Conservation (phyloP, 2,329 filamentous ascomycete genomes). For the Pleoardoris graminearum region DNA sequence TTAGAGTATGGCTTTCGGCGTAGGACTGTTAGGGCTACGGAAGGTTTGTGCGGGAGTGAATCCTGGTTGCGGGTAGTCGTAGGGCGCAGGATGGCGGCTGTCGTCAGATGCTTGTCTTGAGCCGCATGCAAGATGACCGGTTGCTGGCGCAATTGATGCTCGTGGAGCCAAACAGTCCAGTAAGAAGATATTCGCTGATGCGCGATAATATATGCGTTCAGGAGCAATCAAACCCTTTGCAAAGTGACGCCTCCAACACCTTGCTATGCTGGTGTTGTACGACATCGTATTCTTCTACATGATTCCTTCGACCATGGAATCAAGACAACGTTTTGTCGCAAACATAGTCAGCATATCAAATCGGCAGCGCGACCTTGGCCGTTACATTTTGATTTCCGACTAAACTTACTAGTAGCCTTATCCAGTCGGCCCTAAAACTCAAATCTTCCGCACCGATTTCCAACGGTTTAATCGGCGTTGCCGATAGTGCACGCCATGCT, state of each 20-base stretch:
- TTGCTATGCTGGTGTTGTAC: slow-evolving; percentile 18
- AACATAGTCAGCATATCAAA: slow-evolving; percentile 38
- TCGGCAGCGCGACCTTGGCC: slow-evolving; percentile 13
- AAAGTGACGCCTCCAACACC: too few species aligned
- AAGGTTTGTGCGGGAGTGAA: slow-evolving; percentile 8
- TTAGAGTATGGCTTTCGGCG: slow-evolving; percentile 34
- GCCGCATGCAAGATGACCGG: slow-evolving; percentile 33
- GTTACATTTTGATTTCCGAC: slow-evolving; percentile 18
- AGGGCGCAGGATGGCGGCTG: slow-evolving; percentile 26
- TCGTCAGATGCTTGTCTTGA: slow-evolving; percentile 45
- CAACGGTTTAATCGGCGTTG: slow-evolving; percentile 1
- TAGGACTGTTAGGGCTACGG: not conserved
- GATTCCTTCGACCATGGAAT: slow-evolving; percentile 10
- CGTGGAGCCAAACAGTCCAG: not conserved
- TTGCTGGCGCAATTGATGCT: slow-evolving; percentile 7
- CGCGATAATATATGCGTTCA: not conserved
- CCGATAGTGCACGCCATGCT: slow-evolving; percentile 8
- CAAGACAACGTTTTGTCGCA: slow-evolving; percentile 29
- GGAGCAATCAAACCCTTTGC: not conserved
- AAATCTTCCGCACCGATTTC: slow-evolving; percentile 1
- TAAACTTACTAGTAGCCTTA: slow-evolving; percentile 18
- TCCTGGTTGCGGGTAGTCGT: slow-evolving; percentile 1
- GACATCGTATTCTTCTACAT: slow-evolving; percentile 9
- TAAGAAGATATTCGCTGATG: slow-evolving; percentile 3
- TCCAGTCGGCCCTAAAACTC: slow-evolving; percentile 10